These are phyloP conservation scores for Teratosphaeria viscida DNA, from an alignment of 2,329 filamentous ascomycete genomes.

Conservation along the genomic window DNA sequence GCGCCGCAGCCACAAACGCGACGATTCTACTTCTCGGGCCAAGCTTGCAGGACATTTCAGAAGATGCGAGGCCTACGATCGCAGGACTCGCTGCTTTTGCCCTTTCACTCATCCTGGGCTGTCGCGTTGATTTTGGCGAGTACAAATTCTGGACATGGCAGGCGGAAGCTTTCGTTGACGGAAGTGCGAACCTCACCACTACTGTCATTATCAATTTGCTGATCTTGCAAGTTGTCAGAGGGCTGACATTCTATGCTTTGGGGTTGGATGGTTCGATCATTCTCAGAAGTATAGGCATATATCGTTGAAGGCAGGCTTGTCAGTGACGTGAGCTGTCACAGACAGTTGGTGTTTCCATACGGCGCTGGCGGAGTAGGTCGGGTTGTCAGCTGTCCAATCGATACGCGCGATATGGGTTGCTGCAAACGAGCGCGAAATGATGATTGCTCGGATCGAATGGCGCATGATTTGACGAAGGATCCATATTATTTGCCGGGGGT, in stretches of 20 bases:
- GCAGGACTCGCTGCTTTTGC: background rate
- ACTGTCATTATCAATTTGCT: background rate
- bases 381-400: too few relatives aligned
- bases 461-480: background rate
- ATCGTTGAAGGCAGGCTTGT: background rate
- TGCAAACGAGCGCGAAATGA: background rate
- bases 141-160: background rate
- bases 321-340: background rate
- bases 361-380: too few relatives aligned
- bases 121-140: background rate
- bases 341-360: too few relatives aligned
- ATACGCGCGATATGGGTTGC: too few relatives aligned
- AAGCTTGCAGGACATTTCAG: background rate
- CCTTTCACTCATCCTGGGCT: background rate
- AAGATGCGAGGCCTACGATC: background rate
- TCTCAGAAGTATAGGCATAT: background rate
- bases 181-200: background rate
- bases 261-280: background rate
- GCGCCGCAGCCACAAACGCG: background rate
- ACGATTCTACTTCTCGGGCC: background rate
- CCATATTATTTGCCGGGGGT: background rate
- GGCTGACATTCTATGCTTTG: background rate
- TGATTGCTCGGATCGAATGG: background rate
- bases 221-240: background rate
- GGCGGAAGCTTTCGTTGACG: background rate